A percentile compares a stretch with the other conserved stretches of the same genome.
phyloP scores from a whole-genome alignment of 495 filamentous ascomycete genomes.

The Bacidia gigantensis region DNA sequence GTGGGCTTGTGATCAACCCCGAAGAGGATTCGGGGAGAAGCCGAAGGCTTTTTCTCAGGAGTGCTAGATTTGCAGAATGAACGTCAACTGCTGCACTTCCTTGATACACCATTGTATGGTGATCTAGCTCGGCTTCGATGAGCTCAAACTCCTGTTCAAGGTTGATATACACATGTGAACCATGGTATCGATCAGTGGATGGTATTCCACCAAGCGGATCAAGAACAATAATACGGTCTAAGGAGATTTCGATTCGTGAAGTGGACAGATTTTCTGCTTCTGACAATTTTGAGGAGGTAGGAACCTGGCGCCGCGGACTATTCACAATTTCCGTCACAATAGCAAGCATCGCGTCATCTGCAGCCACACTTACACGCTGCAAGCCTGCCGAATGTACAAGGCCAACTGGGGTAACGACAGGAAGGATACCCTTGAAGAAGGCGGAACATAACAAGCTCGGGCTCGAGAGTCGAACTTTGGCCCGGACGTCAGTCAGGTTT shows the following conservation, averaged over 20 bases:
- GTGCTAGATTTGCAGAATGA: conserved; percentile 60
- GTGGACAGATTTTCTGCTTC: neutral
- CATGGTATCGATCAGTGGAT: conserved; percentile 45
- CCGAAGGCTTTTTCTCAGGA: conserved; percentile 52
- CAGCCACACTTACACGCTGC: conserved; percentile 31
- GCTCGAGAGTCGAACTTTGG: conserved; percentile 31
- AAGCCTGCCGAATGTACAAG: conserved; percentile 45
- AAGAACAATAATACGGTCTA: conserved; percentile 81
- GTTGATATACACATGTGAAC: conserved; percentile 84
- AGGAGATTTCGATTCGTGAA: conserved; percentile 41
- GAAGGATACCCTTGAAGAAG: conserved; percentile 61
- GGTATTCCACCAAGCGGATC: conserved; percentile 85
- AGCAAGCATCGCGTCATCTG: conserved; percentile 57
- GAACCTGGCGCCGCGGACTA: conserved; percentile 12
- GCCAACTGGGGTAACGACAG: conserved; percentile 59
- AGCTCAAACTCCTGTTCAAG: conserved; percentile 75
- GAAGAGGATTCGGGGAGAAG: conserved; percentile 79
- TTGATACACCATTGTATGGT: neutral
- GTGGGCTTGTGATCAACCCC: conserved; percentile 71
- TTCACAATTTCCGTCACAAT: conserved; percentile 62
- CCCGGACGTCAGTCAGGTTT: neutral
- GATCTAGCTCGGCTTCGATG: conserved; percentile 46
- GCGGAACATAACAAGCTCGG: conserved; percentile 51
- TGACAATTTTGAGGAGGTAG: too few relatives aligned
- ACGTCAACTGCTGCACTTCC: conserved; percentile 21